A percentile compares a stretch with the other conserved stretches of the same genome.
phyloP scores from a whole-genome alignment of 495 filamentous ascomycete species.

The Peziza echinospora region DNA sequence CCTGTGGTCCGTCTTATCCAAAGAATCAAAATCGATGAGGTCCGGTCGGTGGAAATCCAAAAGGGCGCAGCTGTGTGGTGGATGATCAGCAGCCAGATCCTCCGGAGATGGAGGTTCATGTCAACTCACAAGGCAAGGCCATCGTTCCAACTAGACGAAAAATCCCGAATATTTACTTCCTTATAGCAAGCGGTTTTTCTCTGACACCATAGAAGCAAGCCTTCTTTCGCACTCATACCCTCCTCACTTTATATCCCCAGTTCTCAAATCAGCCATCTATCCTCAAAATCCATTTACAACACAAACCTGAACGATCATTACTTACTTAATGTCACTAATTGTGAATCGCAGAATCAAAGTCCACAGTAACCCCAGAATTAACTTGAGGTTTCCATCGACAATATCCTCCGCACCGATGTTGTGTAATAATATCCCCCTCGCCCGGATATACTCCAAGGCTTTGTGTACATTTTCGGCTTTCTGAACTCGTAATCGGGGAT shows the following conservation, averaged over 20 bases:
- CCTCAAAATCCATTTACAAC: not conserved
- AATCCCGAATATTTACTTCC: conserved; percentile 82
- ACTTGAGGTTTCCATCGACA: conserved; percentile 92
- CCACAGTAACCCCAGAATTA: conserved; percentile 93
- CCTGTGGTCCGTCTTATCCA: conserved; percentile 85
- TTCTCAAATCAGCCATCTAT: not conserved
- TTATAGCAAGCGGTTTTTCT: conserved; percentile 96
- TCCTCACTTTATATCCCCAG: conserved; percentile 33
- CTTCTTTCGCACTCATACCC: conserved; percentile 94
- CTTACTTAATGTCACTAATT: conserved; percentile 78
- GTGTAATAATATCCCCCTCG: conserved; percentile 79
- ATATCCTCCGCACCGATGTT: conserved; percentile 98
- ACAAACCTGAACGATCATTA: not conserved
- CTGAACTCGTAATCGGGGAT: conserved; percentile 88
- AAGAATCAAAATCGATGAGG: conserved; percentile 79
- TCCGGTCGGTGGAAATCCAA: conserved; percentile 94
- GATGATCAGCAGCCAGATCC: conserved; percentile 1
- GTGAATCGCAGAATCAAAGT: conserved; percentile 93
- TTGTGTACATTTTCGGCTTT: conserved; percentile 97
- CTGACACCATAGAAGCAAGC: conserved; percentile 89
- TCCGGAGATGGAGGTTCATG: not conserved
- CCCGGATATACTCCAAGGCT: conserved; percentile 78
- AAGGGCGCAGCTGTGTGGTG: conserved; percentile 51
- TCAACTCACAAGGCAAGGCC: conserved; percentile 56
- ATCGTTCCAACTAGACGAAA: conserved; percentile 91